These are phyloP conservation scores for Vigna reflexopilosa DNA, from an alignment of 306 rosid genomes.

Conservation along the genomic window DNA sequence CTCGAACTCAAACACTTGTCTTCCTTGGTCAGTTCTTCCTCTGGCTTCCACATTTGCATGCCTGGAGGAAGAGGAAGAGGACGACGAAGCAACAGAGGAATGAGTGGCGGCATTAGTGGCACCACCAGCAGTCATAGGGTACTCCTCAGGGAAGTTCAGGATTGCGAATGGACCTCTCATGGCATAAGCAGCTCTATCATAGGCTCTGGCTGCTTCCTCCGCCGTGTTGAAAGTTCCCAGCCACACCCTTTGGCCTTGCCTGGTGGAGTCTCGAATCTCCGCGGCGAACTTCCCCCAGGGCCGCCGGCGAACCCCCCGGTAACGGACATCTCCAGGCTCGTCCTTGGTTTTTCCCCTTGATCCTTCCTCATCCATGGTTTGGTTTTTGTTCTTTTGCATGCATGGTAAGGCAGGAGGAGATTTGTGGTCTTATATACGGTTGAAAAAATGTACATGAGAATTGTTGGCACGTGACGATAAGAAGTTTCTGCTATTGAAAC, in stretches of 20 bases:
- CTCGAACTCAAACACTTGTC: slow-evolving; percentile 80
- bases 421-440: slow-evolving; percentile 44
- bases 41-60: slow-evolving; percentile 32
- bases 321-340: slow-evolving; percentile 52
- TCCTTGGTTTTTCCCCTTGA: slow-evolving; percentile 46
- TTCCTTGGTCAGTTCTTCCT: slow-evolving; percentile 39
- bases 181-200: slow-evolving; percentile 81
- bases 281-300: slow-evolving; percentile 97
- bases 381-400: slow-evolving; percentile 40
- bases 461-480: slow-evolving; percentile 49
- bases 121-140: slow-evolving; percentile 41
- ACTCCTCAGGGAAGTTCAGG: slow-evolving; percentile 82
- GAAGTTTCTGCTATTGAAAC: slow-evolving; percentile 43
- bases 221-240: slow-evolving; percentile 90
- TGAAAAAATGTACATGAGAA: slow-evolving; percentile 42
- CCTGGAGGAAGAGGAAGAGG: slow-evolving; percentile 49
- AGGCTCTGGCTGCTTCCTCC: slow-evolving; percentile 94
- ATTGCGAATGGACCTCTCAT: slow-evolving; percentile 90
- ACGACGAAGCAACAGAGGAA: slow-evolving; percentile 43
- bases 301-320: slow-evolving; percentile 77
- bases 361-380: slow-evolving; percentile 44
- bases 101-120: slow-evolving; percentile 31
- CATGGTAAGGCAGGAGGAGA: slow-evolving; percentile 46
- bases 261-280: slow-evolving; percentile 81
- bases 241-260: slow-evolving; percentile 82